These are phyloP conservation scores for Diaporthe sp. DNA, from an alignment of 2,329 filamentous ascomycete genomes.

Conservation along the genomic window DNA sequence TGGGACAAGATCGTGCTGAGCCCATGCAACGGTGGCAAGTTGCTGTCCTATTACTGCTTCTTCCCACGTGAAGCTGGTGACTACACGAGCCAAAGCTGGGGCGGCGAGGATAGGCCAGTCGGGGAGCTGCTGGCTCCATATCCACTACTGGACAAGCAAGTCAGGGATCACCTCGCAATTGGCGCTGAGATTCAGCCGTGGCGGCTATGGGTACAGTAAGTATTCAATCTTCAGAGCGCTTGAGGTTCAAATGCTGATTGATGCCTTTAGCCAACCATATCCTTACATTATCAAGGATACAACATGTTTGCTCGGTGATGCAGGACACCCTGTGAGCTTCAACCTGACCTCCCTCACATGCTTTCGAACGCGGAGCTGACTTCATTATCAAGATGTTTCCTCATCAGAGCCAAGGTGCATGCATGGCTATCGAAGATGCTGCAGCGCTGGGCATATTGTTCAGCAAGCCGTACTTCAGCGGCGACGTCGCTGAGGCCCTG, in stretches of 20 bases:
- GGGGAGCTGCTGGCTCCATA: constrained; percentile 73
- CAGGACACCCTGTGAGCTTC: constrained; percentile 68
- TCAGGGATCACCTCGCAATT: constrained; percentile 68
- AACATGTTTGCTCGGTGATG: constrained; percentile 74
- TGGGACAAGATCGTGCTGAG: constrained; percentile 80
- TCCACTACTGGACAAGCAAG: constrained; percentile 69
- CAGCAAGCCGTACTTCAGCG: constrained; percentile 58
- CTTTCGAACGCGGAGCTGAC: constrained; percentile 16
- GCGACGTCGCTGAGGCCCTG: constrained; percentile 61
- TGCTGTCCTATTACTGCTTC: constrained; percentile 79
- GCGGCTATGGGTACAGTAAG: constrained; percentile 72
- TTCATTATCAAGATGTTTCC: constrained; percentile 69
- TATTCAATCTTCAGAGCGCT: not conserved
- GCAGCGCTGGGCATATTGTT: constrained; percentile 74
- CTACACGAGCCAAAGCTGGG: constrained; percentile 73
- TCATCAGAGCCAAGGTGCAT: constrained; percentile 77
- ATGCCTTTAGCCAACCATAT: constrained; percentile 61
- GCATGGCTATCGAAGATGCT: constrained; percentile 77
- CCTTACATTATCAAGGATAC: constrained; percentile 64
- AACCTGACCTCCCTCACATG: too few relatives aligned
- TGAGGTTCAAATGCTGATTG: not conserved
- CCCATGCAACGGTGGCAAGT: constrained; percentile 74
- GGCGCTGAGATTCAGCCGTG: constrained; percentile 74
- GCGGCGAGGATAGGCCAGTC: constrained; percentile 61
- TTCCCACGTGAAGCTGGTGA: constrained; percentile 72